Conservation (phyloP, 2,329 filamentous ascomycete genomes). For the Furcasterigmium sp. region DNA sequence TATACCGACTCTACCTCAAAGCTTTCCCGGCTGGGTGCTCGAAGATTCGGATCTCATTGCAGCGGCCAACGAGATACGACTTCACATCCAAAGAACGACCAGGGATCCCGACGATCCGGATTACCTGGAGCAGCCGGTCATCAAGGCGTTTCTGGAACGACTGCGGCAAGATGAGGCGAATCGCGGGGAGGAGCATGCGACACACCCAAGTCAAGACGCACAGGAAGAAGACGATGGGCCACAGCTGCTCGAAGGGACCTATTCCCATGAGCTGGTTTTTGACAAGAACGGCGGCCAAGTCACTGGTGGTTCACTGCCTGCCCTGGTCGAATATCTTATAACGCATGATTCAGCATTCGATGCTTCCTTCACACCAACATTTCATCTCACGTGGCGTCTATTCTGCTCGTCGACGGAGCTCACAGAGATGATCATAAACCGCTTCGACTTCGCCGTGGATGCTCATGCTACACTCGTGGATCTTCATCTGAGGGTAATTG, state of each 20-base stretch:
- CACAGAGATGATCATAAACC: constrained; percentile 76
- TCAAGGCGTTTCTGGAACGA: too few species aligned
- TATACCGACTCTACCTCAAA: too few species aligned
- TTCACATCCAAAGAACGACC: too few species aligned
- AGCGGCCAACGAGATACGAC: too few species aligned
- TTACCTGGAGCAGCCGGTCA: too few species aligned
- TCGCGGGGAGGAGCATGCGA: too few species aligned
- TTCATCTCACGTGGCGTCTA: constrained; percentile 92
- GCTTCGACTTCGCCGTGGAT: constrained; percentile 87
- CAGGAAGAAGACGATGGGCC: constrained; percentile 75
- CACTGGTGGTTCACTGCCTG: constrained; percentile 84
- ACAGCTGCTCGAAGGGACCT: constrained; percentile 82
- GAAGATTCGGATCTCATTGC: too few species aligned
- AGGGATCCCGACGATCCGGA: too few species aligned
- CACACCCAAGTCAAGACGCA: too few species aligned
- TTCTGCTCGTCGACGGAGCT: constrained; percentile 81
- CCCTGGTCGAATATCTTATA: constrained; percentile 86
- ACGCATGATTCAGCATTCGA: constrained; percentile 91
- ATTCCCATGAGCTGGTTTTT: constrained; percentile 82
- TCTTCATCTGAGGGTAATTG: constrained; percentile 87
- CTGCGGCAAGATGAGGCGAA: too few species aligned
- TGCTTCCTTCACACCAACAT: constrained; percentile 87
- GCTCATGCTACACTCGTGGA: constrained; percentile 67
- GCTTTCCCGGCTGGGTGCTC: too few species aligned
- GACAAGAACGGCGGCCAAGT: constrained; percentile 95